Evolutionary conservation across 768 basidiomycete species (phyloP).

Genomic region (Termitomyces sp.): DNA sequence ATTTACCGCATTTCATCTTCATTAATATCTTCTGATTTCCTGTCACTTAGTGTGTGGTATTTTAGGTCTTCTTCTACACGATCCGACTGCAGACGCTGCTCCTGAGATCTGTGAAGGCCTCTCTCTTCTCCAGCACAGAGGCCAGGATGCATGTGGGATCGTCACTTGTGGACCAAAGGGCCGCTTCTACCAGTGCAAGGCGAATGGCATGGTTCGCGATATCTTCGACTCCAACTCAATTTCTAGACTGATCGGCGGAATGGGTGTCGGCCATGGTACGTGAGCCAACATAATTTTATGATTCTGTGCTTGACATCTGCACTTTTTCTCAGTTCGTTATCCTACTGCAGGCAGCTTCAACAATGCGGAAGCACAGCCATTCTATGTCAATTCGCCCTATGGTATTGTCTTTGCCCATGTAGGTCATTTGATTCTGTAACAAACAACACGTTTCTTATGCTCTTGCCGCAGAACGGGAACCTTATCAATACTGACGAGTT

Average conservation of each 20-base stretch:
- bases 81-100: slow-evolving; percentile 71
- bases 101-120: slow-evolving; percentile 92
- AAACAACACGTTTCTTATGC: slow-evolving; percentile 1
- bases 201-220: slow-evolving; percentile 98
- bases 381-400: slow-evolving; percentile 99
- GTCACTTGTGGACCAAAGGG: slow-evolving; percentile 96
- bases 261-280: slow-evolving; percentile 97
- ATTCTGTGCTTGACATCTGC: slow-evolving; percentile 2
- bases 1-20: not conserved
- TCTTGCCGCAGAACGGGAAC: slow-evolving; percentile 81
- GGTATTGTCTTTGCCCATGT: slow-evolving; percentile 98
- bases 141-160: slow-evolving; percentile 97
- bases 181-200: slow-evolving; percentile 96
- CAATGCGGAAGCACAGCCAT: slow-evolving; percentile 96
- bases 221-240: slow-evolving; percentile 85
- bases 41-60: slow-evolving; percentile 78
- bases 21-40: slow-evolving; percentile 12
- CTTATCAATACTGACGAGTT: slow-evolving; percentile 88
- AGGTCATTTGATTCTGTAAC: slow-evolving; percentile 24
- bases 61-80: slow-evolving; percentile 82
- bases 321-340: slow-evolving; percentile 71
- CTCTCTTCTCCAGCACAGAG: slow-evolving; percentile 93
- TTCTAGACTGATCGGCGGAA: slow-evolving; percentile 78
- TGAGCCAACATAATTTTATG: slow-evolving; percentile 16
- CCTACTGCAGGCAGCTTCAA: slow-evolving; percentile 98